A percentile compares a stretch with the other conserved stretches of the same genome.
phyloP scores from a whole-genome alignment of 2,329 filamentous ascomycete species.

The Parascedosporium putredinis region DNA sequence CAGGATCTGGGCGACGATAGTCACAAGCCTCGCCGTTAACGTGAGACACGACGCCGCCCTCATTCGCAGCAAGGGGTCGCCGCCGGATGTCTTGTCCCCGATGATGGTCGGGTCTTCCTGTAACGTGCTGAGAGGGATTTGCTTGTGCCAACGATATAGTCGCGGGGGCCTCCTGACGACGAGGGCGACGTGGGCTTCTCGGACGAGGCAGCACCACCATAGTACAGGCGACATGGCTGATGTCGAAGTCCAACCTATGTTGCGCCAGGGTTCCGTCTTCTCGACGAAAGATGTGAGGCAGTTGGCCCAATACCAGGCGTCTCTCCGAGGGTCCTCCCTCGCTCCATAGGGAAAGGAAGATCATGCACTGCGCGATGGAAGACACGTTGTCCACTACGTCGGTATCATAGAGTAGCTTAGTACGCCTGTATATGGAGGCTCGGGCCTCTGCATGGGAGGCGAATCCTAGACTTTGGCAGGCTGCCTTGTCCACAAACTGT shows the following conservation, averaged over 20 bases:
- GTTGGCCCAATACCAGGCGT: slow-evolving; percentile 7
- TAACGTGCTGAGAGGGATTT: background rate
- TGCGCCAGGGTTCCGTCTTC: slow-evolving; percentile 4
- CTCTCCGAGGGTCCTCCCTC: background rate
- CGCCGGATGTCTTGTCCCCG: background rate
- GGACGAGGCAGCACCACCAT: slow-evolving; percentile 5
- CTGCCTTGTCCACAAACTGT: slow-evolving; percentile 2
- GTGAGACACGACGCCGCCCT: background rate
- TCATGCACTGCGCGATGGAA: background rate
- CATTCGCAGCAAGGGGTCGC: background rate
- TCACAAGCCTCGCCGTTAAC: background rate
- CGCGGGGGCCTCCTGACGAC: slow-evolving; percentile 1
- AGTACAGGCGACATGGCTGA: background rate
- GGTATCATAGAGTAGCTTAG: slow-evolving; percentile 5
- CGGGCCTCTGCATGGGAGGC: background rate
- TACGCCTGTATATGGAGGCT: background rate
- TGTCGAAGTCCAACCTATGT: background rate
- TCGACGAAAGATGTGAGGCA: slow-evolving; percentile 4
- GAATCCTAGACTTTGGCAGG: background rate
- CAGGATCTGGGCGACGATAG: background rate
- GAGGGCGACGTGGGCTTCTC: slow-evolving; percentile 5
- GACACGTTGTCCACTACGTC: background rate
- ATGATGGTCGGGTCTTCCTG: background rate
- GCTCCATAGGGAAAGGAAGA: slow-evolving; percentile 5
- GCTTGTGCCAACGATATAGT: slow-evolving; percentile 1